Evolutionary conservation across 768 basidiomycete species (phyloP).

Genomic region (Phallus indusiatus): DNA sequence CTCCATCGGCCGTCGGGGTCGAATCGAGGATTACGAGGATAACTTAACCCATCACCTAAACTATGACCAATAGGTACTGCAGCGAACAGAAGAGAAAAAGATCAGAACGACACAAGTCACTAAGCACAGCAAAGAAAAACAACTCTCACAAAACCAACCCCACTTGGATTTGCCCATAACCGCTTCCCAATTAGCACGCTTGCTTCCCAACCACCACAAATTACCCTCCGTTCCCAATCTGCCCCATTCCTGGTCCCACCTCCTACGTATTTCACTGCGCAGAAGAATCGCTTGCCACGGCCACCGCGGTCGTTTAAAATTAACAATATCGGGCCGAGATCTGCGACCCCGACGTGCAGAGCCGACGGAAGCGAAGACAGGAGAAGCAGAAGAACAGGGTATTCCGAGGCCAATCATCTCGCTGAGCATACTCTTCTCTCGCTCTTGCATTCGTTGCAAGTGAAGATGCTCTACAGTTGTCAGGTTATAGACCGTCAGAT

Average conservation of each 20-base stretch:
- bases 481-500: slow-evolving; percentile 50
- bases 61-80: slow-evolving; percentile 44
- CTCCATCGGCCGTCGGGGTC: slow-evolving; percentile 58
- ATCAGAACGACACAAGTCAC: background rate
- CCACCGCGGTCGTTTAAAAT: background rate
- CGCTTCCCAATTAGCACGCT: slow-evolving; percentile 57
- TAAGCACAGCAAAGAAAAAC: slow-evolving; percentile 1
- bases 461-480: slow-evolving; percentile 74
- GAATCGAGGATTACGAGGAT: slow-evolving; percentile 65
- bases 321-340: background rate
- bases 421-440: slow-evolving; percentile 44
- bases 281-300: background rate
- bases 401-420: slow-evolving; percentile 28
- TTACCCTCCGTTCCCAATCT: slow-evolving; percentile 64
- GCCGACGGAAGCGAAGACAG: slow-evolving; percentile 18
- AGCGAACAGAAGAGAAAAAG: background rate
- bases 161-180: slow-evolving; percentile 66
- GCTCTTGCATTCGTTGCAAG: slow-evolving; percentile 49
- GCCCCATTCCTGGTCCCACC: slow-evolving; percentile 83
- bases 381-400: slow-evolving; percentile 31
- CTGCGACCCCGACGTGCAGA: slow-evolving; percentile 16
- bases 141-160: slow-evolving; percentile 76
- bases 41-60: slow-evolving; percentile 50
- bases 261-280: slow-evolving; percentile 22
- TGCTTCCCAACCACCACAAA: slow-evolving; percentile 75